Evolutionary conservation across 2,329 filamentous ascomycete genomes (phyloP).

Genomic region (Fusarium fujikuroi): DNA sequence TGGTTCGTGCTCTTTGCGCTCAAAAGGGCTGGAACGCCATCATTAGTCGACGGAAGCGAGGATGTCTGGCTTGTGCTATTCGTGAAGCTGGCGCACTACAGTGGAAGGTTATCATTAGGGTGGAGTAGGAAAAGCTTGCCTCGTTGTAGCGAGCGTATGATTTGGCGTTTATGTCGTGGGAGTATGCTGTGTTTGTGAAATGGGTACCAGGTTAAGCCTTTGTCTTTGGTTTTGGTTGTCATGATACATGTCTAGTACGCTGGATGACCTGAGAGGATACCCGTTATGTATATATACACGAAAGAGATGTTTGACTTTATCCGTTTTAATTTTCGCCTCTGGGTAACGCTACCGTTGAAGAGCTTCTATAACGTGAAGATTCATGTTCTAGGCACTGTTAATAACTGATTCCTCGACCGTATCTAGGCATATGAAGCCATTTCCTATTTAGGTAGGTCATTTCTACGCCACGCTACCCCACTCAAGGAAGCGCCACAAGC

Average conservation of each 20-base stretch:
- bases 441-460: constrained; percentile 33
- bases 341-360: not conserved
- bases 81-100: constrained; percentile 78
- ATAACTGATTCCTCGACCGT: not conserved
- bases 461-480: constrained; percentile 30
- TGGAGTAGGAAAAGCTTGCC: constrained; percentile 54
- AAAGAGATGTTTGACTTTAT: not conserved
- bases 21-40: constrained; percentile 80
- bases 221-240: constrained; percentile 6
- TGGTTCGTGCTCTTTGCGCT: constrained; percentile 78
- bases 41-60: constrained; percentile 72
- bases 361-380: not conserved
- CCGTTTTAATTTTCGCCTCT: not conserved
- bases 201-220: not conserved
- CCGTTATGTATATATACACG: constrained; percentile 12
- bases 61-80: constrained; percentile 79
- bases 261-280: constrained; percentile 11
- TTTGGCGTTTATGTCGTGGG: constrained; percentile 25
- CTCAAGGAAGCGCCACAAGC: constrained; percentile 18
- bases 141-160: constrained; percentile 2
- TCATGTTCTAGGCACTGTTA: not conserved
- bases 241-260: constrained; percentile 19
- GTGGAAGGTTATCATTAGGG: constrained; percentile 73
- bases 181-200: not conserved
- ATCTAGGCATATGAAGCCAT: not conserved